These are phyloP conservation scores for Papiliotrema fonsecae DNA, from an alignment of 1,284 basidiomycete genomes.

Conservation along the genomic window DNA sequence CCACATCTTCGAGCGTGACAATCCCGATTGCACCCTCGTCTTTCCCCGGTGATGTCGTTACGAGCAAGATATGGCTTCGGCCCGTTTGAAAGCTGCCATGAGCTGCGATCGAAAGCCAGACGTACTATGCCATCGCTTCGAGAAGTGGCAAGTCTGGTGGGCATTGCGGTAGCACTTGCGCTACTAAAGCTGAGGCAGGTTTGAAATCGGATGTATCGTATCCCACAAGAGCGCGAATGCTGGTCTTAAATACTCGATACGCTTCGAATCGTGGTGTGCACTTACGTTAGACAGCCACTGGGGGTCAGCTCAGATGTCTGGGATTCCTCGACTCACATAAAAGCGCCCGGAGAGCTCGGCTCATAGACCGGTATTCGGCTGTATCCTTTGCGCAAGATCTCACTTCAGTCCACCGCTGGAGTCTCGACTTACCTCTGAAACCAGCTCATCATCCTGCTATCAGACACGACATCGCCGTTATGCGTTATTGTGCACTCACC, in stretches of 20 bases:
- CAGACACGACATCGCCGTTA: not conserved
- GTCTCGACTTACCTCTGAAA: constrained; percentile 59
- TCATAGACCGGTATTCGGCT: constrained; percentile 87
- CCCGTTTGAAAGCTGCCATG: constrained; percentile 71
- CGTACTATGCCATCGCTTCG: constrained; percentile 39
- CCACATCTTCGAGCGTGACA: constrained; percentile 56
- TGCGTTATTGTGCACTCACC: constrained; percentile 11
- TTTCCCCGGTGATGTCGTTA: constrained; percentile 71
- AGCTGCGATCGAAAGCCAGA: not conserved
- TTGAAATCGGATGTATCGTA: constrained; percentile 76
- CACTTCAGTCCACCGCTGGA: not conserved
- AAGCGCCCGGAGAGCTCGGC: constrained; percentile 60
- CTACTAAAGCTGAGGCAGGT: constrained; percentile 63
- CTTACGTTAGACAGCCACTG: constrained; percentile 20
- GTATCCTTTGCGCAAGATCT: constrained; percentile 52
- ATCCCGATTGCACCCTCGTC: constrained; percentile 73
- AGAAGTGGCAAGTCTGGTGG: constrained; percentile 50
- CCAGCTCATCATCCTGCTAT: constrained; percentile 54
- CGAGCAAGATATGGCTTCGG: constrained; percentile 80
- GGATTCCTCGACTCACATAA: constrained; percentile 23
- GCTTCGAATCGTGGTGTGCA: not conserved
- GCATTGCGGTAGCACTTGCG: constrained; percentile 68
- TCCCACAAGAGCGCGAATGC: constrained; percentile 56
- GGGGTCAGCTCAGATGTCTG: not conserved
- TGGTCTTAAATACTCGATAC: constrained; percentile 3